Percentiles rank a stretch among this genome's conserved stretches.
These are phyloP conservation scores for Syzygium aromaticum DNA, from an alignment of 345 rosid genomes.

Conservation along the genomic window DNA sequence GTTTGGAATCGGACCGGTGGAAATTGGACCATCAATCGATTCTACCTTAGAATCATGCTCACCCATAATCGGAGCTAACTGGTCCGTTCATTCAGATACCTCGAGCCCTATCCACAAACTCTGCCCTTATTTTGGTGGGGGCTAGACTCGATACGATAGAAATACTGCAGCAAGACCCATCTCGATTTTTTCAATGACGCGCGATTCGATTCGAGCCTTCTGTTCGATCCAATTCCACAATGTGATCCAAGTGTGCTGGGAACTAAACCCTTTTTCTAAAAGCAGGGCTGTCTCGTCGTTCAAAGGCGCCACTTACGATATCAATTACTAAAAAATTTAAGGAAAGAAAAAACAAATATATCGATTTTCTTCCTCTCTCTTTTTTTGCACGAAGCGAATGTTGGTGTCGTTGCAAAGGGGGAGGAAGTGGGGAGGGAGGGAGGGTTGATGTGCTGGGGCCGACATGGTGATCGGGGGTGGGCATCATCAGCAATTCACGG, in stretches of 20 bases:
- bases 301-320: not conserved
- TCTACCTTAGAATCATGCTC: too few species aligned
- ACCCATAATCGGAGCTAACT: too few species aligned
- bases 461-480: not conserved
- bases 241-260: not conserved
- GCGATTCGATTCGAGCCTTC: not conserved
- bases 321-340: not conserved
- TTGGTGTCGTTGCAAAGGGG: not conserved
- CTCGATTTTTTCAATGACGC: not conserved
- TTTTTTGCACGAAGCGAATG: not conserved
- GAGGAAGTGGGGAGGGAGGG: too few species aligned
- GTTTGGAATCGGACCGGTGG: too few species aligned
- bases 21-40: too few species aligned
- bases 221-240: not conserved
- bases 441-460: not conserved
- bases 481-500: not conserved
- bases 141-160: too few species aligned
- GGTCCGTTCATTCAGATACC: too few species aligned
- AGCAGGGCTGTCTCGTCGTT: not conserved
- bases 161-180: too few species aligned
- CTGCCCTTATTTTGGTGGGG: too few species aligned
- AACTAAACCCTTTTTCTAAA: not conserved
- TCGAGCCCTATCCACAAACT: too few species aligned
- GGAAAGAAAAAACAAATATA: not conserved
- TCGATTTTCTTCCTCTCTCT: not conserved